Evolutionary conservation across 768 basidiomycete species (phyloP), one percentile per base, ranked within the genome.

Genomic region (Phaeotremella fagi): DNA sequence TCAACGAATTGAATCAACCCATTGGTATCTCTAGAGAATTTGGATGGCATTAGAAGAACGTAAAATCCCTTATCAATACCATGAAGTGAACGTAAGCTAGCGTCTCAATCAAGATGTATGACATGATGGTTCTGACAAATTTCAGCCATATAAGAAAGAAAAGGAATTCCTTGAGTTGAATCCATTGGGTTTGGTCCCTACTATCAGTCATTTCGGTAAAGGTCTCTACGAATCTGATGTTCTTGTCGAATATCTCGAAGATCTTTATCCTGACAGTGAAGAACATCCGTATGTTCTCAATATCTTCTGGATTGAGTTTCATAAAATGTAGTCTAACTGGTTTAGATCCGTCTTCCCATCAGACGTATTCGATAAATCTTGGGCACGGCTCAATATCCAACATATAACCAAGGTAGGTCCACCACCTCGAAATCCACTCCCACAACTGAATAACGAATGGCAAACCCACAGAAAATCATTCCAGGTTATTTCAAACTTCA

Each of bases 181-280:
- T 15, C 87, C 88, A 0, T 87, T 86, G 63, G 87, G 88, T 0
- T 79, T 90, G 3, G 86, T 91, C 1, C 87, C 88, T 0, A 80
- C 82, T 0, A 76, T 83, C 66, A 79, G 80, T 48, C 80, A 80
- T 50, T 65, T 75, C 28, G 76, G 75, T 16, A 79, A 78, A 51
- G 81, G 82, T 1, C 73, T 89, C 12, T 85, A 88, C 69, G 88
- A 90, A 70, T 87, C 85, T 64, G 86, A 83, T 0, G 83, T 88
- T 28, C 85, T 89, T 55, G 70, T 88, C 53, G 86, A 87, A 41
- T 90, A 80, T 64, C 76, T 90, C 38, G 83, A 88, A 75, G 86
- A 88, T 29, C 52, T 46, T 78, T 80, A 3, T 82, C 79, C 65
- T 78, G 80, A 36, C 3, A 54, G 54, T 45, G 23, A 54, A 14